Base-by-base conservation (phyloP, 1,139 yeast genomes). In the Yamadazyma atlantica region DNA sequence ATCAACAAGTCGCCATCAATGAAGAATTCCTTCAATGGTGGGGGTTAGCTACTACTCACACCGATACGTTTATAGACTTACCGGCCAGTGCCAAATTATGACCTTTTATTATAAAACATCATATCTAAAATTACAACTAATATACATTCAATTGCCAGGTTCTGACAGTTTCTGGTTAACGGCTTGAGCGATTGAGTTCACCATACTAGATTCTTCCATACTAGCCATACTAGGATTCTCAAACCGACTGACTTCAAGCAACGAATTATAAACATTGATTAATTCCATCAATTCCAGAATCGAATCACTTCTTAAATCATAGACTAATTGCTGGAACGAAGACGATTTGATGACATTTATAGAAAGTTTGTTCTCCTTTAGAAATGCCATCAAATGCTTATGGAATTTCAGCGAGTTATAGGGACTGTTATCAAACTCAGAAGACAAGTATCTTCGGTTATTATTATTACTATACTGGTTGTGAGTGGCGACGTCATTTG, bases 301-400 rank as follows among this genome's bases (percentile, higher is more conserved):
- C 1, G 78, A 68, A 33, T 71, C 76, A 0, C 78, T 69, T 39
- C 75, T 59, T 42, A 78, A 60, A 36, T 78, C 78, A 45, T 67
- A 70, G 8, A 78, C 58, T 30, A 78, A 54, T 47, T 76, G 81
- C 46, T 73, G 75, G 51, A 78, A 78, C 2, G 78, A 64, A n/a
- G 62, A 69, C 25, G 78, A 69, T 51, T 71, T 71, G 23, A 75
- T 69, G 4, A 72, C 69, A 32, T 60, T 61, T 18, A 76, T 66
- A 1, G 79, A 69, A 16, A 78, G 58, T 49, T 74, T 75, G 51
- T 78, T 75, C 15, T 76, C 82, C 9, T 72, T 66, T 33, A 77
- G 52, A 43, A 77, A 78, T 44, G 64, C 65, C 64, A 76, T 60
- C 32, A 78, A 55, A 43, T 76, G 78, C 45, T 68, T 70, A 42